Evolutionary conservation across 257 asterid genomes (phyloP).

Genomic region (Solanum etuberosum): DNA sequence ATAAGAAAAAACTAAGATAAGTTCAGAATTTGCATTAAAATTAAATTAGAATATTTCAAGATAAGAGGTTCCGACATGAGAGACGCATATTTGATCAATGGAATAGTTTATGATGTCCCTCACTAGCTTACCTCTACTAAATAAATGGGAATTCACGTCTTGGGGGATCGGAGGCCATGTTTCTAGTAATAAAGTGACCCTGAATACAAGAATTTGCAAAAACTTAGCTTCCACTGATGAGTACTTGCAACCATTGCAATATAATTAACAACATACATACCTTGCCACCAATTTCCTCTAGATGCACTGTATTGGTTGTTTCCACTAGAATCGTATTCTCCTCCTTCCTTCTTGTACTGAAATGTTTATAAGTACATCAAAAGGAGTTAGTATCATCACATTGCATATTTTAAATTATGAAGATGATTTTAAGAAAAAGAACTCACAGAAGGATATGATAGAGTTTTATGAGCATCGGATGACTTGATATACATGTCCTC

Average conservation of each 20-base stretch:
- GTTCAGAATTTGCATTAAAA: neutral
- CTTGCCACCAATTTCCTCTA: slow-evolving; percentile 55
- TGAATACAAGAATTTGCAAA: slow-evolving; percentile 7
- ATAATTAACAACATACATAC: slow-evolving; percentile 11
- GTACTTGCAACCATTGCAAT: neutral
- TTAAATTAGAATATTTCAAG: neutral
- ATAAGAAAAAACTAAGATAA: neutral
- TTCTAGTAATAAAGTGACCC: slow-evolving; percentile 41
- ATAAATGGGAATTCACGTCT: slow-evolving; percentile 10
- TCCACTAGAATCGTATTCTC: slow-evolving; percentile 18
- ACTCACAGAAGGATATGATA: slow-evolving; percentile 16
- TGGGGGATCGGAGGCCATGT: neutral
- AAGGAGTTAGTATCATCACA: neutral
- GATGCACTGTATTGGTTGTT: slow-evolving; percentile 20
- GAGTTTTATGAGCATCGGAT: slow-evolving; percentile 15
- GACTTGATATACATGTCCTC: slow-evolving; percentile 36
- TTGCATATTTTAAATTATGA: neutral
- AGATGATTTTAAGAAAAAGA: neutral
- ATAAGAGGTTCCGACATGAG: neutral
- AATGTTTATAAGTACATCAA: neutral
- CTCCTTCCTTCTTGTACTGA: slow-evolving; percentile 29
- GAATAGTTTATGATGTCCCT: neutral
- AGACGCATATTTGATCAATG: neutral
- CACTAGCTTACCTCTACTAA: slow-evolving; percentile 17
- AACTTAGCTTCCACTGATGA: neutral